Conservation (phyloP, 371 early-diverging fungal species). For the Mucor lusitanicus region DNA sequence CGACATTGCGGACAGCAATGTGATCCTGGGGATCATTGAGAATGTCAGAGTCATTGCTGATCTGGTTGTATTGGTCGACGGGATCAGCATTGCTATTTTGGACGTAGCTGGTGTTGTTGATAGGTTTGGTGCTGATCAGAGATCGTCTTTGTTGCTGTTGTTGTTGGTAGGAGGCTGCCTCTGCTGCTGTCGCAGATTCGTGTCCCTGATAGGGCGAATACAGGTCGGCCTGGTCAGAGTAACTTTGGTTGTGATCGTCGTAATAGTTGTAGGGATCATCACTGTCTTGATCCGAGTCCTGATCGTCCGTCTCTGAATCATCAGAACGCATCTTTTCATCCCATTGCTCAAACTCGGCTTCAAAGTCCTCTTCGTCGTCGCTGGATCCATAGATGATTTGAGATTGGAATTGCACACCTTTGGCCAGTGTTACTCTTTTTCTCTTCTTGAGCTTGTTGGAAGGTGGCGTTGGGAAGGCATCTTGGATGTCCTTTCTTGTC, state of each 20-base stretch:
- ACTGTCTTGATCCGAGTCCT: constrained; percentile 21
- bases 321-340: constrained; percentile 42
- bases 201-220: neutral
- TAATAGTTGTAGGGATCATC: constrained; percentile 33
- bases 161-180: neutral
- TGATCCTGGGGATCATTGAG: constrained; percentile 13
- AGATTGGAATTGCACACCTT: constrained; percentile 52
- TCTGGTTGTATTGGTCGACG: neutral
- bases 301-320: constrained; percentile 15
- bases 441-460: constrained; percentile 32
- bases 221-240: constrained; percentile 13
- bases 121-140: neutral
- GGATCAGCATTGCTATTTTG: neutral
- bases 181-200: neutral
- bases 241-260: constrained; percentile 9
- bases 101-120: neutral
- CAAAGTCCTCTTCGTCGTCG: constrained; percentile 58
- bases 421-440: constrained; percentile 44
- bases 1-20: neutral
- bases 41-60: constrained; percentile 22
- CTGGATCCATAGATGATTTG: constrained; percentile 51
- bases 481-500: constrained; percentile 46
- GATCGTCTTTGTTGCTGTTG: neutral
- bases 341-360: constrained; percentile 51
- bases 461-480: constrained; percentile 50